Percentiles rank a stretch among this genome's conserved stretches.
These are phyloP conservation scores for Lineolata rhizophorae DNA, from an alignment of 495 filamentous ascomycete genomes.

Conservation along the genomic window DNA sequence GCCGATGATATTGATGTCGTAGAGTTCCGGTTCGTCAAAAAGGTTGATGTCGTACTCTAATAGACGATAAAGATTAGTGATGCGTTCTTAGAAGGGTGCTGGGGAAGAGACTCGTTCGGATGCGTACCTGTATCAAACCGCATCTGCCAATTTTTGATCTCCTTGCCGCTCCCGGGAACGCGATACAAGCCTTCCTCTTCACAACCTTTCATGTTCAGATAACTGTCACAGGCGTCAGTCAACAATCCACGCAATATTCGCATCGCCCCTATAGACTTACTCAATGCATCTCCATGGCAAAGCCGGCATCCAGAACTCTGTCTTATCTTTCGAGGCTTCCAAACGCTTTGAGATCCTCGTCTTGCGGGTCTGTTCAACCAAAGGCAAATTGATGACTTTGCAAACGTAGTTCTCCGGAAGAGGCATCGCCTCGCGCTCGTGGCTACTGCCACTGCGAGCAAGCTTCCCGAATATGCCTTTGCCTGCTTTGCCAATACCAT, in stretches of 20 bases:
- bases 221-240: conserved; percentile 24
- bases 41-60: conserved; percentile 65
- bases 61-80: too few species aligned
- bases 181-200: conserved; percentile 82
- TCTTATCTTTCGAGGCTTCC: conserved; percentile 71
- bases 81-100: too few species aligned
- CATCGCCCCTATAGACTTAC: conserved; percentile 26
- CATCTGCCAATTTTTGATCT: conserved; percentile 72
- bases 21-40: conserved; percentile 59
- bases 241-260: too few species aligned
- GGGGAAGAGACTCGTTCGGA: too few species aligned
- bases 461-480: conserved; percentile 63
- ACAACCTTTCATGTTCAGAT: conserved; percentile 73
- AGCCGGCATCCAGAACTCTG: conserved; percentile 92
- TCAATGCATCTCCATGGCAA: conserved; percentile 84
- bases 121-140: conserved; percentile 55
- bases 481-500: conserved; percentile 46
- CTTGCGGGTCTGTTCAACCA: conserved; percentile 64
- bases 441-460: conserved; percentile 44
- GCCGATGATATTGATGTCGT: conserved; percentile 84
- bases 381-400: conserved; percentile 55
- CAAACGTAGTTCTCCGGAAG: conserved; percentile 41
- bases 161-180: conserved; percentile 60
- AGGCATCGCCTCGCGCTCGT: conserved; percentile 41
- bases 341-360: conserved; percentile 72